phyloP scores from a whole-genome alignment of 179 eudicot genomes.

The Actinidia chinensis region DNA sequence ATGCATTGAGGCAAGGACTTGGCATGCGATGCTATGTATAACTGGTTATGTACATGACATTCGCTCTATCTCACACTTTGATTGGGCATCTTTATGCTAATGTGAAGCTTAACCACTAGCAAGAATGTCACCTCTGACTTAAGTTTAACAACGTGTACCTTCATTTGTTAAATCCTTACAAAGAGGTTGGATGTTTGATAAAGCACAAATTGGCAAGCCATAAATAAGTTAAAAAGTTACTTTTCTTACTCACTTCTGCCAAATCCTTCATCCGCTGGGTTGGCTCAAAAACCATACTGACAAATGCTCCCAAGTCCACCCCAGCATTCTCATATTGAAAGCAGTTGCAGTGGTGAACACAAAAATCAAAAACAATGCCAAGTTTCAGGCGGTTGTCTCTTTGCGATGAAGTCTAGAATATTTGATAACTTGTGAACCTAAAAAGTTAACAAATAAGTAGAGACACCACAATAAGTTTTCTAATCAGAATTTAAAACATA shows the following conservation, averaged over 20 bases:
- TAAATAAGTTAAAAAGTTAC: background rate
- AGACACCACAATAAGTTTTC: background rate
- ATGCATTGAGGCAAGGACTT: too few species aligned
- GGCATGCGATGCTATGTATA: too few species aligned
- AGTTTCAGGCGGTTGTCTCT: background rate
- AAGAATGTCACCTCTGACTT: too few species aligned
- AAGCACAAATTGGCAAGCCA: background rate
- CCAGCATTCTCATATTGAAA: constrained; percentile 63
- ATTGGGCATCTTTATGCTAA: too few species aligned
- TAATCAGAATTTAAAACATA: background rate
- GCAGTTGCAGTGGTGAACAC: constrained; percentile 56
- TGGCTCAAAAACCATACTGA: constrained; percentile 76
- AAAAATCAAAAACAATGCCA: background rate
- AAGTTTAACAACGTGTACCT: too few species aligned
- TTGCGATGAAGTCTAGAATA: background rate
- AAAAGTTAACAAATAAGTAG: background rate
- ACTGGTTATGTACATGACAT: too few species aligned
- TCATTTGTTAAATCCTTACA: too few species aligned
- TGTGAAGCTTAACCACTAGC: too few species aligned
- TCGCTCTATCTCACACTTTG: too few species aligned
- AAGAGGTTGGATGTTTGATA: background rate
- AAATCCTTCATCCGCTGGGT: constrained; percentile 84
- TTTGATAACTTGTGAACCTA: too few species aligned
- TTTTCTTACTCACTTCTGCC: constrained; percentile 91
- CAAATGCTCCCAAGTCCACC: constrained; percentile 74